phyloP scores from a whole-genome alignment of 768 basidiomycete genomes.

The Lactifluus echinatus region DNA sequence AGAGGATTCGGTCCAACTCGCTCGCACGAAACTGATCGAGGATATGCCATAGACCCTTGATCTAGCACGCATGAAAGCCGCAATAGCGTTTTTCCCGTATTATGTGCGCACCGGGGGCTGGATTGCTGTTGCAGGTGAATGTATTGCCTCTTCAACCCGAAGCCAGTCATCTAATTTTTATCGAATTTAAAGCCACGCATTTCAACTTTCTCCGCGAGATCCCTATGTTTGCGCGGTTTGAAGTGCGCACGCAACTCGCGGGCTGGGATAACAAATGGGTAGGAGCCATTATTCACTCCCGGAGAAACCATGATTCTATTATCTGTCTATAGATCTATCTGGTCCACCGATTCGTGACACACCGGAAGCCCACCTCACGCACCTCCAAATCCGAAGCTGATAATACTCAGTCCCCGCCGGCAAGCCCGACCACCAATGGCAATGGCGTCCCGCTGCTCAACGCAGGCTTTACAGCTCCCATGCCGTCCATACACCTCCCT shows the following conservation, averaged over 20 bases:
- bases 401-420: slow-evolving; percentile 27
- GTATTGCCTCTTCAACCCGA: not conserved
- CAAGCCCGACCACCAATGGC: not conserved
- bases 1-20: no score
- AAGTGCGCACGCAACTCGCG: slow-evolving; percentile 47
- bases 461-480: not conserved
- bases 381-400: slow-evolving; percentile 13
- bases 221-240: slow-evolving; percentile 50
- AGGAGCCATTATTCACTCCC: slow-evolving; percentile 20
- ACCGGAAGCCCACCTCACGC: slow-evolving; percentile 30
- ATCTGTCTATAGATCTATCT: slow-evolving; percentile 43
- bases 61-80: slow-evolving; percentile 35
- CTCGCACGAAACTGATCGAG: not conserved
- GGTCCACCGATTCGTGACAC: slow-evolving; percentile 55
- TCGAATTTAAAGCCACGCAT: slow-evolving; percentile 42
- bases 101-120: slow-evolving; percentile 53
- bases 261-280: slow-evolving; percentile 81
- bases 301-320: not conserved
- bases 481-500: slow-evolving; percentile 6
- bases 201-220: slow-evolving; percentile 67
- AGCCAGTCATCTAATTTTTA: not conserved
- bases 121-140: slow-evolving; percentile 44
- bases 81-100: slow-evolving; percentile 44
- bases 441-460: not conserved
- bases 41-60: slow-evolving; percentile 26